phyloP scores from a whole-genome alignment of 352 stramenopile species.

The Phytopythium boreale region DNA sequence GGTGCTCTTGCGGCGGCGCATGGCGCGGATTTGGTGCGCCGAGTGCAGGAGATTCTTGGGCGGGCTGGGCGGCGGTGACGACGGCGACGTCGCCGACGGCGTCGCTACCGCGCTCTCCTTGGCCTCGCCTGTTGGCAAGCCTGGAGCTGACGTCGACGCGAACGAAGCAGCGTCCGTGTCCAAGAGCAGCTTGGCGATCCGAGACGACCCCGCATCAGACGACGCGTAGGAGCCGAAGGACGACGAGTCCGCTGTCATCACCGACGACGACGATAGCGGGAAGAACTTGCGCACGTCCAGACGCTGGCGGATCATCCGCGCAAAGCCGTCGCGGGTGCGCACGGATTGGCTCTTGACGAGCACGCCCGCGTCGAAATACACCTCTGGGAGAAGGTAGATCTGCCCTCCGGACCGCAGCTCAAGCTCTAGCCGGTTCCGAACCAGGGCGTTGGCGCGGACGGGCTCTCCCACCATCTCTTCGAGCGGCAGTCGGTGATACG shows the following conservation, averaged over 20 bases:
- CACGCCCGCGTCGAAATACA: conserved; percentile 63
- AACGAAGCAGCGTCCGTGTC: too few species aligned
- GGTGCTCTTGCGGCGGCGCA: conserved; percentile 60
- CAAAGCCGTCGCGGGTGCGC: conserved; percentile 47
- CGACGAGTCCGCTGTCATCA: conserved; percentile 10
- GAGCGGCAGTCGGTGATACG: conserved; percentile 44
- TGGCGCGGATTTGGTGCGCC: conserved; percentile 20
- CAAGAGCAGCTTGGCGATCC: conserved; percentile 14
- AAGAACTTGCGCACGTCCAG: conserved; percentile 52
- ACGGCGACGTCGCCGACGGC: background rate
- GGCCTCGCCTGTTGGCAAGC: conserved; percentile 6
- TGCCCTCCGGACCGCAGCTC: conserved; percentile 28
- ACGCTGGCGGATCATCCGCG: conserved; percentile 47
- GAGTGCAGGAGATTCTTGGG: conserved; percentile 12
- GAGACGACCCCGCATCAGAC: background rate
- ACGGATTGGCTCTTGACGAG: conserved; percentile 44
- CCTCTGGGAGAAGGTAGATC: conserved; percentile 39
- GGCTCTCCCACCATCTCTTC: conserved; percentile 47
- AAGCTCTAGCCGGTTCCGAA: conserved; percentile 38
- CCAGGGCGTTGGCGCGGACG: conserved; percentile 45
- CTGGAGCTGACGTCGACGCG: conserved; percentile 1
- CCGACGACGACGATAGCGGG: conserved; percentile 10
- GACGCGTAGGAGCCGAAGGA: background rate
- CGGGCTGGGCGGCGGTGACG: conserved; percentile 11
- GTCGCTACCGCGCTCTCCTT: background rate